phyloP scores from a whole-genome alignment of 192 early-diverging fungal species.

The Dissophora globulifera region DNA sequence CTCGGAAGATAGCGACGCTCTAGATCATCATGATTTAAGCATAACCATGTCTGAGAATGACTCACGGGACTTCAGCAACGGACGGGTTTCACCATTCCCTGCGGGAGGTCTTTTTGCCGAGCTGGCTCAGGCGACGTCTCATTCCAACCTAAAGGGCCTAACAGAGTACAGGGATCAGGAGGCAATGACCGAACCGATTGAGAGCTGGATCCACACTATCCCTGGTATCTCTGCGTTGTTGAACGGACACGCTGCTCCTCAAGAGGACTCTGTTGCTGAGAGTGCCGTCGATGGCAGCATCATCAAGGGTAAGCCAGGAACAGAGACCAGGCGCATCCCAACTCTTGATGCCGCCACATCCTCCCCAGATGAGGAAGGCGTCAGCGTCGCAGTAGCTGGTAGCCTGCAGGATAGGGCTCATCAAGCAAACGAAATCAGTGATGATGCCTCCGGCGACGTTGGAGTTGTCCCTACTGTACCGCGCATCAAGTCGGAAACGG shows the following conservation, averaged over 20 bases:
- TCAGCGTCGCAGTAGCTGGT: not conserved
- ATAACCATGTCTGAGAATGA: constrained; percentile 24
- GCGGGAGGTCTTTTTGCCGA: constrained; percentile 36
- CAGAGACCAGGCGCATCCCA: constrained; percentile 24
- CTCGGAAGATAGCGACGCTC: constrained; percentile 13
- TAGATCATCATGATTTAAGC: constrained; percentile 33
- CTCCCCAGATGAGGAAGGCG: not conserved
- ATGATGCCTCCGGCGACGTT: too few relatives aligned
- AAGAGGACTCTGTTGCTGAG: not conserved
- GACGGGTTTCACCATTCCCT: constrained; percentile 41
- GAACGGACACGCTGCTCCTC: not conserved
- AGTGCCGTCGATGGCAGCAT: not conserved
- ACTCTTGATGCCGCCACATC: not conserved
- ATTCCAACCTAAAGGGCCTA: constrained; percentile 5
- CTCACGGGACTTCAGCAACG: constrained; percentile 27
- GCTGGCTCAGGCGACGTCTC: constrained; percentile 32
- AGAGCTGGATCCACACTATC: constrained; percentile 49
- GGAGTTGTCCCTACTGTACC: too few relatives aligned
- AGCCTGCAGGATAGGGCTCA: not conserved
- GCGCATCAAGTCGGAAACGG: not conserved
- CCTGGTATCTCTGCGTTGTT: constrained; percentile 8
- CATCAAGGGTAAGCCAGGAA: constrained; percentile 38
- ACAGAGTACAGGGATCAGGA: constrained; percentile 42
- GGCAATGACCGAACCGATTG: constrained; percentile 38
- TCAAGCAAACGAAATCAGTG: not conserved